phyloP scores from a whole-genome alignment of 2,329 filamentous ascomycete genomes.

The Monosporascus sp. region DNA sequence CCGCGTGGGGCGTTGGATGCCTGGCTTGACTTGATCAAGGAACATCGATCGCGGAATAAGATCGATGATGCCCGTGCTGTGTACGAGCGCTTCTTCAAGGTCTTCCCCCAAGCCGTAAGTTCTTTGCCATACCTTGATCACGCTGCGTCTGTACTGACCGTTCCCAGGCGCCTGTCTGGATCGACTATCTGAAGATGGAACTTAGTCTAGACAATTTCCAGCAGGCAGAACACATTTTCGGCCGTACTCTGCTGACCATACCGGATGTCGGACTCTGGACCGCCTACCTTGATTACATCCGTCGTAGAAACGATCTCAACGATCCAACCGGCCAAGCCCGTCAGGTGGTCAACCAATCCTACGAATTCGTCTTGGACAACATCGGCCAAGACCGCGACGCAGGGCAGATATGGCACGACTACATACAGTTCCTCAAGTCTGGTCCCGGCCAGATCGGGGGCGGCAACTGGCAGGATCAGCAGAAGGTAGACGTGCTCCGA shows the following conservation, averaged over 20 bases:
- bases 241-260: constrained; percentile 69
- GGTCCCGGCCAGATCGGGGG: constrained; percentile 84
- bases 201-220: constrained; percentile 78
- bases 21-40: constrained; percentile 82
- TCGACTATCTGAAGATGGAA: constrained; percentile 84
- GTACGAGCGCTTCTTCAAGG: constrained; percentile 80
- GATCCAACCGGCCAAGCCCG: constrained; percentile 75
- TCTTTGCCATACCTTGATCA: neutral
- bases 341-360: constrained; percentile 75
- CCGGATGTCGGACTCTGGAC: constrained; percentile 87
- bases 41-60: constrained; percentile 77
- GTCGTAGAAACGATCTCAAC: constrained; percentile 82
- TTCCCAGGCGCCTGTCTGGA: constrained; percentile 84
- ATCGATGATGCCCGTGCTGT: constrained; percentile 73
- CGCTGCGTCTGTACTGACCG: constrained; percentile 28
- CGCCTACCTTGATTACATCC: constrained; percentile 91
- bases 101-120: constrained; percentile 90
- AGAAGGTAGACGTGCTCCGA: constrained; percentile 92
- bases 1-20: constrained; percentile 88
- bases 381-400: constrained; percentile 90
- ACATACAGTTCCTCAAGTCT: constrained; percentile 86
- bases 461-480: constrained; percentile 88
- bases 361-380: constrained; percentile 85
- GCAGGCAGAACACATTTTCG: constrained; percentile 79
- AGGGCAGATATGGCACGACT: constrained; percentile 88